Base-by-base conservation (phyloP, 108 stramenopile species). In the Nitzschia inconspicua region DNA sequence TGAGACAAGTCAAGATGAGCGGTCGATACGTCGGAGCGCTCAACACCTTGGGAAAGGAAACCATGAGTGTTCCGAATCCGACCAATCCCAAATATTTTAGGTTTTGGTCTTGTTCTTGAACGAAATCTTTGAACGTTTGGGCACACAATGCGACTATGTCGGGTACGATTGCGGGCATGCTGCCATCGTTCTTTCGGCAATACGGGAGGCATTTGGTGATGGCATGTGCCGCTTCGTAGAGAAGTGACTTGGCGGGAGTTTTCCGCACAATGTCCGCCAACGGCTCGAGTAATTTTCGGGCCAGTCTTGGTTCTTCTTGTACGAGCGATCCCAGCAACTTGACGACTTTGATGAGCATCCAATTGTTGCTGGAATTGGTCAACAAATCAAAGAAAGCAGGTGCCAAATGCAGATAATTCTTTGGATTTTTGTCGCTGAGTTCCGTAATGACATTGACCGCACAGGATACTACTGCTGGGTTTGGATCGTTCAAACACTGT, bases 331-430 rank as follows among this genome's bases (percentile, higher is more conserved):
- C 95, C 57, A 99, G 57, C 25, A 99, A 82, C 68, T 99, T 99
- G 42, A 98, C 97, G 4, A 99, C 95, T 80, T 99, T 99, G 79
- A 99, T 99, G 30, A 99, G 82, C 98, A 99, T 99, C 98, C 98
- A 99, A 72, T 99, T 99, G 73, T 99, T 99, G 59, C 83, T 83
- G 7, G 88, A 87, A 37, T 84, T 84, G 16, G 95, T 98, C 35
- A 99, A 65, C 14, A 99, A 63, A 56, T 90, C 73, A 85, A 99
- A 99, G 63, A 99, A 97, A 49, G 95, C 84, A 7, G 98, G 98
- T 11, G 98, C 98, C 70, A 99, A 67, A 35, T 89, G 85, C 28
- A 99, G 65, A 78, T 98, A 99, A 68, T 99, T 99, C 53, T 82
- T 88, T 7, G 98, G 97, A 68, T 98, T 98, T 74, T 94, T 95